Percentiles rank a stretch among this genome's conserved stretches.
These are phyloP conservation scores for Podospora fimiseda DNA, from an alignment of 495 filamentous ascomycete genomes.

Conservation along the genomic window DNA sequence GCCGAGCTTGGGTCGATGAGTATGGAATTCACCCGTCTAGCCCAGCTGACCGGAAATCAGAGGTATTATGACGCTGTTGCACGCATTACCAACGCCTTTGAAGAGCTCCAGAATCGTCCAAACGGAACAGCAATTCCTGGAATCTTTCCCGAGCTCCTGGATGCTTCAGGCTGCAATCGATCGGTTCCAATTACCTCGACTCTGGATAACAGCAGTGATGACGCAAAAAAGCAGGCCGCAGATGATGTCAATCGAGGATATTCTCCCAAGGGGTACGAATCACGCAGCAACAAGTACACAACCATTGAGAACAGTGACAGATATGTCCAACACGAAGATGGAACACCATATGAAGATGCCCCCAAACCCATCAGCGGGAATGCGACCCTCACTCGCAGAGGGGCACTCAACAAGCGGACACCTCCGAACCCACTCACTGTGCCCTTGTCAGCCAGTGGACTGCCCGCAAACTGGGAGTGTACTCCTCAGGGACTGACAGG, in stretches of 20 bases:
- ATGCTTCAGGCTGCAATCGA: conserved; percentile 58
- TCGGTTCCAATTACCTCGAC: conserved; percentile 27
- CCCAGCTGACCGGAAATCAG: conserved; percentile 78
- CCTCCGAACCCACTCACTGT: neutral
- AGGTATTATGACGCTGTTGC: conserved; percentile 96
- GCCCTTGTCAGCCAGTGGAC: conserved; percentile 12
- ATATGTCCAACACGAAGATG: neutral
- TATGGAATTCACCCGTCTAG: conserved; percentile 91
- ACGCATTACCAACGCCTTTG: conserved; percentile 81
- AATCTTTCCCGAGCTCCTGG: conserved; percentile 74
- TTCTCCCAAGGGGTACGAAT: neutral
- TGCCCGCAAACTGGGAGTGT: conserved; percentile 41
- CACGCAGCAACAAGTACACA: neutral
- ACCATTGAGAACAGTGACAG: neutral
- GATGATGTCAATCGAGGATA: neutral
- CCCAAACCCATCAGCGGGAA: neutral
- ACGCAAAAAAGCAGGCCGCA: conserved; percentile 18
- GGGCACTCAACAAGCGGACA: neutral
- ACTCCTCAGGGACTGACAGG: conserved; percentile 46
- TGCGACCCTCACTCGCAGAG: neutral
- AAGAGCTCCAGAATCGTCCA: conserved; percentile 59
- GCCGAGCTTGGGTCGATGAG: conserved; percentile 86
- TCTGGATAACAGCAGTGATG: conserved; percentile 11
- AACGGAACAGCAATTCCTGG: conserved; percentile 67
- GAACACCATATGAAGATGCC: neutral